These are phyloP conservation scores for Kluyveromyces sp. DNA, from an alignment of 1,139 yeast genomes.

Conservation along the genomic window DNA sequence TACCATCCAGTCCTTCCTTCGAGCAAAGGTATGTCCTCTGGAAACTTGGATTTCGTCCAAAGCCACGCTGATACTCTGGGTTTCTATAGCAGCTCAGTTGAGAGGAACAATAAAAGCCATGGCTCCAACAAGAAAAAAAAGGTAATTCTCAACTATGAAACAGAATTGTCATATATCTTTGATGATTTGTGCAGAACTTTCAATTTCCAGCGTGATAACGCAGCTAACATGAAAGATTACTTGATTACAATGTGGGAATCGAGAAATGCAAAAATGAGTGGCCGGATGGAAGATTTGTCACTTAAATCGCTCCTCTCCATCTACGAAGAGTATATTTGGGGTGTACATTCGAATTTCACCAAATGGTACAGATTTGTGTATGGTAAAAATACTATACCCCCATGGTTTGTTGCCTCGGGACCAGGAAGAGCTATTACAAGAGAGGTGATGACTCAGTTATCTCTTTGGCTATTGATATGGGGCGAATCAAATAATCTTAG, in stretches of 20 bases:
- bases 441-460: conserved; percentile 51
- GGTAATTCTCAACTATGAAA: conserved; percentile 28
- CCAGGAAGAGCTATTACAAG: not conserved
- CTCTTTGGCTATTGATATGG: conserved; percentile 62
- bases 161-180: conserved; percentile 50
- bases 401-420: conserved; percentile 9
- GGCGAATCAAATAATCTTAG: conserved; percentile 73
- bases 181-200: conserved; percentile 42
- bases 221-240: conserved; percentile 53
- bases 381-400: conserved; percentile 33
- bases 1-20: too few relatives aligned
- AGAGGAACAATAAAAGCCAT: not conserved
- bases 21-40: too few relatives aligned
- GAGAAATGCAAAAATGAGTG: conserved; percentile 23
- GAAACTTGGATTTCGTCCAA: too few relatives aligned
- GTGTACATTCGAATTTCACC: conserved; percentile 48
- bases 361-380: conserved; percentile 54
- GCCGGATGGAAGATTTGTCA: conserved; percentile 22
- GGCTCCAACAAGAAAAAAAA: not conserved
- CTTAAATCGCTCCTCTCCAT: conserved; percentile 43
- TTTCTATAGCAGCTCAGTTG: too few relatives aligned
- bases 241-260: conserved; percentile 50
- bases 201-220: conserved; percentile 52
- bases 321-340: conserved; percentile 62
- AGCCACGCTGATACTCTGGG: too few relatives aligned